Evolutionary conservation across 1,284 basidiomycete species (phyloP).

Genomic region (Farysia itapuensis): DNA sequence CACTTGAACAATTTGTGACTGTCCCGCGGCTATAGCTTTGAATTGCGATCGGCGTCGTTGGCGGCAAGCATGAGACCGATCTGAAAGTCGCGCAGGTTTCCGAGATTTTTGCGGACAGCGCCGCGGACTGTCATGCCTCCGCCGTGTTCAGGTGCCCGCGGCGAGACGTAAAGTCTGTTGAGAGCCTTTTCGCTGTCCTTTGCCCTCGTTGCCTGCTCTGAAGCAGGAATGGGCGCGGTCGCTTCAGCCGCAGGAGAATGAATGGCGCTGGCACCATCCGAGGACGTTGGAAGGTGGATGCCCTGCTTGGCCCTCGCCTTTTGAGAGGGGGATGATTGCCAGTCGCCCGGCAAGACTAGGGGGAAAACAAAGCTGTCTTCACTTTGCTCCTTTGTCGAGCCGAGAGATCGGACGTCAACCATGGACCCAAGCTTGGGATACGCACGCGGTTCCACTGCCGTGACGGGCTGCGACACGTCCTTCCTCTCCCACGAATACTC

Average conservation of each 20-base stretch:
- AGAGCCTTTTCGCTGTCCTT: conserved; percentile 8
- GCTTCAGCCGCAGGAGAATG: not conserved
- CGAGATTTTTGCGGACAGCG: conserved; percentile 25
- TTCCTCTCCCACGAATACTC: conserved; percentile 49
- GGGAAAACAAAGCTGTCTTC: conserved; percentile 49
- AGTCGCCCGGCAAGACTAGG: conserved; percentile 47
- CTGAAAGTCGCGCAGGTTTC: conserved; percentile 37
- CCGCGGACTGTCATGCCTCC: conserved; percentile 48
- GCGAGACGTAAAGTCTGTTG: conserved; percentile 49
- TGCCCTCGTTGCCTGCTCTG: not conserved
- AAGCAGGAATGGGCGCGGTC: not conserved
- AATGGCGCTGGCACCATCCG: not conserved
- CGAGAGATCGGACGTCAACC: conserved; percentile 7
- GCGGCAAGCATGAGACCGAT: conserved; percentile 31
- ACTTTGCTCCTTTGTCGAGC: not conserved
- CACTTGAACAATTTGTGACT: not conserved
- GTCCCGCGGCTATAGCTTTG: not conserved
- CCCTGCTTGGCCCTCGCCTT: conserved; percentile 14
- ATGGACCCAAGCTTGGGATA: conserved; percentile 36
- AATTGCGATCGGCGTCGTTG: not conserved
- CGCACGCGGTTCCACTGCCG: conserved; percentile 36
- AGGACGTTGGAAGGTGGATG: conserved; percentile 10
- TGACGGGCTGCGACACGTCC: conserved; percentile 11
- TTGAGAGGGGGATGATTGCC: conserved; percentile 35
- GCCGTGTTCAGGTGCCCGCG: conserved; percentile 31